phyloP scores from a whole-genome alignment of 2,329 filamentous ascomycete genomes.

The Ceratocystis harringtonii region DNA sequence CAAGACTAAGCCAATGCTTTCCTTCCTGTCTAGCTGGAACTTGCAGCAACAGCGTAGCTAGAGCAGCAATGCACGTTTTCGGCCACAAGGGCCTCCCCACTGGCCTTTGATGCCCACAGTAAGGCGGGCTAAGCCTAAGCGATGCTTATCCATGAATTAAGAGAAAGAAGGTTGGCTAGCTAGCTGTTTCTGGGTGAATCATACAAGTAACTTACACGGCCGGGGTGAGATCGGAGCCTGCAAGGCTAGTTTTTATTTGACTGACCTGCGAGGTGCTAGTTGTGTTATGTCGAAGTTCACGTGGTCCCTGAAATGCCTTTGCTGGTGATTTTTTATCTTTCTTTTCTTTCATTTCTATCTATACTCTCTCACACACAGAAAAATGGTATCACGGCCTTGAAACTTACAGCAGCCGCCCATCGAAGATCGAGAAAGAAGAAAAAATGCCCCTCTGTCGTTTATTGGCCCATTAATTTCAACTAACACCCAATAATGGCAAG shows the following conservation, averaged over 20 bases:
- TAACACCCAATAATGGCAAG: neutral
- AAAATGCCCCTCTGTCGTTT: neutral
- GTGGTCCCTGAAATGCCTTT: neutral
- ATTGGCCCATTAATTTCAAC: neutral
- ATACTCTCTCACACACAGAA: no score
- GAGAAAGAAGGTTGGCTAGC: neutral
- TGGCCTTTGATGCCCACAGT: neutral
- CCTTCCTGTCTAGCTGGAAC: neutral
- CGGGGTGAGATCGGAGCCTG: neutral
- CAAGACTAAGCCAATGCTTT: neutral
- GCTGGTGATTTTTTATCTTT: neutral
- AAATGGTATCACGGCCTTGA: no score
- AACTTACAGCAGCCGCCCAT: no score
- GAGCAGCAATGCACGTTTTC: neutral
- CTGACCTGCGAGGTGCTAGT: no score
- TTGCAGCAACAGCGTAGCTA: no score
- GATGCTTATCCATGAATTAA: constrained; percentile 1
- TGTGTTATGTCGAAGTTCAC: neutral
- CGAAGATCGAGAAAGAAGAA: neutral
- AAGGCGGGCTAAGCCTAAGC: neutral
- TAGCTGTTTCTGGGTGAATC: constrained; percentile 5
- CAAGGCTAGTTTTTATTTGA: neutral
- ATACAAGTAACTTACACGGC: neutral
- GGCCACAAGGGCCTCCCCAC: neutral
- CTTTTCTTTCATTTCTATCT: neutral